Evolutionary conservation across 2,329 filamentous ascomycete species (phyloP), one percentile per base, ranked within the genome.

Genomic region (Plectosphaerella plurivora): DNA sequence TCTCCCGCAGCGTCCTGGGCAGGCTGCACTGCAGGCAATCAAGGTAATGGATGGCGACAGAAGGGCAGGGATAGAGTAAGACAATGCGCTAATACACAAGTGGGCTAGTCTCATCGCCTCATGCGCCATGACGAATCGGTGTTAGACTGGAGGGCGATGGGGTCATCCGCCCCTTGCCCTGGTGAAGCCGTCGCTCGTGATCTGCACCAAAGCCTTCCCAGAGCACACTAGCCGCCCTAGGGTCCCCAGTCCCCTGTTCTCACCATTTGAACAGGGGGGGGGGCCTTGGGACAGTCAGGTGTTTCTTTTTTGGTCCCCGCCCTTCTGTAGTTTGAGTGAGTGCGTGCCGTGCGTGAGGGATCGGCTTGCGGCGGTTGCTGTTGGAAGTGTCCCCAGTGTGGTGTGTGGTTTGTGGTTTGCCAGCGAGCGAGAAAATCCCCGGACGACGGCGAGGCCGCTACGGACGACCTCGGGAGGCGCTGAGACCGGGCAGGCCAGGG

Each of bases 181-280:
- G 51, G 45, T 24, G 47, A 47, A 45, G 42, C 47, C 55, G 45
- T 53, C 55, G 16, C 39, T 49, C 33, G 51, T 51, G 53, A 57
- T 57, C 53, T 51, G 50, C 52, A 42, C 20, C 45, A 47, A 53
- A 53, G 41, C 44, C 54, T 51, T 51, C 55, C 45, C 45, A 28
- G 49, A 39, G 37, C 28, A 47, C 49, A 41, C 46, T 53, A 51
- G 46, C 44, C 39, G 16, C 49, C 53, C 50, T 45, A 49, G 51
- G 47, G 47, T 18, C 28, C 47, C 47, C 35, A 11, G 35, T 36
- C 20, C 39, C 35, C 16, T 41, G 35, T 11, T 12, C 39, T 42
- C 39, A 42, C 39, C 39, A 42, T 5, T 16, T 42, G 39, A 16
- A 18, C 39, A 28, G 39, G 14, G 39, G 39, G 18, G 15, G 20